Conservation (phyloP, 768 basidiomycete genomes). For the Suillus luteus region DNA sequence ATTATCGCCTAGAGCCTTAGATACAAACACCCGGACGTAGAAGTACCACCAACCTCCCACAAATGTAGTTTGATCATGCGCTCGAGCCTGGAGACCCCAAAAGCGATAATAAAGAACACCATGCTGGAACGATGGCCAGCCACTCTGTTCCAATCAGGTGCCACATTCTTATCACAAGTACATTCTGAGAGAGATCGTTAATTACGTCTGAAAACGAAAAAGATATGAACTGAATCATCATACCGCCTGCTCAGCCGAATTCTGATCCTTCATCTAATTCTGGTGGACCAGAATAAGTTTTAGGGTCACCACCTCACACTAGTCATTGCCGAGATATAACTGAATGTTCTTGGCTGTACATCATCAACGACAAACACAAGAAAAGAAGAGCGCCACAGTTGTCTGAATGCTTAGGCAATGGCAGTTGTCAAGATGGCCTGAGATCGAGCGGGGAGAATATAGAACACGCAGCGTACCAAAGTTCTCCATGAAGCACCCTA, state of each 20-base stretch:
- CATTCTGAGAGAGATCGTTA: not conserved
- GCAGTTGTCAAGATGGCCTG: conserved; percentile 18
- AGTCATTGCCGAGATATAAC: conserved; percentile 40
- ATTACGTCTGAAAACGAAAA: not conserved
- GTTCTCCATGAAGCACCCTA: conserved; percentile 44
- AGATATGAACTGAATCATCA: conserved; percentile 13
- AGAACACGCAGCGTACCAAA: conserved; percentile 34
- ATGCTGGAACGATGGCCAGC: conserved; percentile 26
- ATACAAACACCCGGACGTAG: no score
- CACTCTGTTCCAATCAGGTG: conserved; percentile 26
- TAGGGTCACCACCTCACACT: conserved; percentile 38
- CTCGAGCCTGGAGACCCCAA: not conserved
- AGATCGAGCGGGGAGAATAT: not conserved
- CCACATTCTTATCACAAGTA: conserved; percentile 23
- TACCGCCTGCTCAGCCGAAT: conserved; percentile 32
- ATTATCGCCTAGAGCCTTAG: no score
- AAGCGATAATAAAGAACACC: not conserved
- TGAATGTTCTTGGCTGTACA: conserved; percentile 33
- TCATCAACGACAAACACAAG: conserved; percentile 39
- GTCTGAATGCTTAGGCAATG: conserved; percentile 31
- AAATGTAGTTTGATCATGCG: no score
- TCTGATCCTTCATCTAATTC: conserved; percentile 31
- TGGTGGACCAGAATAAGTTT: conserved; percentile 39
- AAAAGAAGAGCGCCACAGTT: conserved; percentile 50
- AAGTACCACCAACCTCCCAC: no score